Base-by-base conservation (phyloP, 306 rosid species). In the Hippophae rhamnoides region DNA sequence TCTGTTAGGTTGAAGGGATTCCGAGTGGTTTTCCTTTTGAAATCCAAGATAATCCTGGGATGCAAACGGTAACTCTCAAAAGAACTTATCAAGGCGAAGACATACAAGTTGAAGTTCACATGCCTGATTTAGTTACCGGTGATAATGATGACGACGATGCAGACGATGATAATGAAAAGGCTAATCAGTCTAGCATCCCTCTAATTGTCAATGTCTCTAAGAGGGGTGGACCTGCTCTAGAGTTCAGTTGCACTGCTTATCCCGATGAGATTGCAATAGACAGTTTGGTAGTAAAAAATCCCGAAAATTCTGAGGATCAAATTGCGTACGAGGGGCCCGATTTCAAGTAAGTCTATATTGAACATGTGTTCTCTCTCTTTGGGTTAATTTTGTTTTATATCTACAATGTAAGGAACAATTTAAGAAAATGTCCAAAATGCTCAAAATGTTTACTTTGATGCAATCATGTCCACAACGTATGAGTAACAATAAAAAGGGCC, bases 281-380 rank as follows among this genome's bases (percentile, higher is more conserved):
- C 5, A 72, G 80, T 77, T 73, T 92, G 82, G 47, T 76, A 5
- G 85, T 86, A 47, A 92, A 79, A 81, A 67, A 77, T 76, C 86
- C 95, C 0, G 85, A 77, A 25, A 63, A 55, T 55, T 7, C 76
- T 6, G 99, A 86, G 52, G 96, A 88, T 63, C 76, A 87, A 57
- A 76, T 88, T 50, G 65, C 95, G 13, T 88, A 92, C 1, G 87
- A 86, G 64, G 99, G 96, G 54, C 99, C 99, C n/a, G 89, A 86
- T 31, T 92, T 87, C 79, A 63, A 78, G 99, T 92, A 81, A 67
- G 88, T 3, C 10, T 42, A 31, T 63, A 18, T 10, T 38, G 9
- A 18, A 18, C 1, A 18, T 18, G 23, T 18, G 23, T 18, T 18
- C 23, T 18, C 23, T 18, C 23, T 18, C 1, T 18, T 18, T 18